A percentile compares a stretch with the other conserved stretches of the same genome.
Conservation (phyloP, 2,329 filamentous ascomycete species). For the Pseudomassariella vexata region DNA sequence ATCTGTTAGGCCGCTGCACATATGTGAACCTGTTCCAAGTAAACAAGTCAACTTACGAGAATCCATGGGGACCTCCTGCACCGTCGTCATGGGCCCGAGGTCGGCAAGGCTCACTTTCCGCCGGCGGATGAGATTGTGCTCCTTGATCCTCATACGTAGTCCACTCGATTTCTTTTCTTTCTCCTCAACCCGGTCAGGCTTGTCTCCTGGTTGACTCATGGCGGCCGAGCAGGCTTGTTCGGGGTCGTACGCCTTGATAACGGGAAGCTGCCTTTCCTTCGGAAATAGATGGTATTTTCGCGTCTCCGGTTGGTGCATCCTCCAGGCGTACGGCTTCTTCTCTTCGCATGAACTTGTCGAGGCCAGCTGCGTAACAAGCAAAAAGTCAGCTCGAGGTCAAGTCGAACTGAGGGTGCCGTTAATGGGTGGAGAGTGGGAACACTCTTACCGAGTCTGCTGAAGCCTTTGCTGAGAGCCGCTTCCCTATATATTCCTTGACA, state of each 20-base stretch:
- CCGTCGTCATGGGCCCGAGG: slow-evolving; percentile 62
- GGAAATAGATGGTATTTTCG: slow-evolving; percentile 59
- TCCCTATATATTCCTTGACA: slow-evolving; percentile 44
- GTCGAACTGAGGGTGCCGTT: no score
- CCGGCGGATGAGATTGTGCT: slow-evolving; percentile 50
- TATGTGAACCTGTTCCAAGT: no score
- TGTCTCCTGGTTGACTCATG: slow-evolving; percentile 33
- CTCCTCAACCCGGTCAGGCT: slow-evolving; percentile 34
- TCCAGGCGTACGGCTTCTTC: slow-evolving; percentile 47
- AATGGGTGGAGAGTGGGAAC: no score
- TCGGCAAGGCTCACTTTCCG: slow-evolving; percentile 62
- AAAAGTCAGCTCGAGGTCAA: slow-evolving; percentile 22
- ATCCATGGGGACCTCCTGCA: slow-evolving; percentile 63
- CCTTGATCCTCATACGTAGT: slow-evolving; percentile 50
- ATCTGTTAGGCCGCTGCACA: slow-evolving; percentile 14
- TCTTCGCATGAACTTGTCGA: slow-evolving; percentile 30
- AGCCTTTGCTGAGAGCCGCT: slow-evolving; percentile 38
- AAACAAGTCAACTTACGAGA: slow-evolving; percentile 60
- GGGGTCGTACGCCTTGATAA: slow-evolving; percentile 40
- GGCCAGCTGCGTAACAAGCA: slow-evolving; percentile 18
- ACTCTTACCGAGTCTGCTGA: slow-evolving; percentile 39
- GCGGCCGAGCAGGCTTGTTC: slow-evolving; percentile 40
- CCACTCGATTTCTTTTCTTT: slow-evolving; percentile 30
- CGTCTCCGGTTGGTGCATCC: slow-evolving; percentile 50
- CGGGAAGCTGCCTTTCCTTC: slow-evolving; percentile 40